Base-by-base conservation (phyloP, 176 grass and related monocot species). In the Miscanthus lutarioriparius region DNA sequence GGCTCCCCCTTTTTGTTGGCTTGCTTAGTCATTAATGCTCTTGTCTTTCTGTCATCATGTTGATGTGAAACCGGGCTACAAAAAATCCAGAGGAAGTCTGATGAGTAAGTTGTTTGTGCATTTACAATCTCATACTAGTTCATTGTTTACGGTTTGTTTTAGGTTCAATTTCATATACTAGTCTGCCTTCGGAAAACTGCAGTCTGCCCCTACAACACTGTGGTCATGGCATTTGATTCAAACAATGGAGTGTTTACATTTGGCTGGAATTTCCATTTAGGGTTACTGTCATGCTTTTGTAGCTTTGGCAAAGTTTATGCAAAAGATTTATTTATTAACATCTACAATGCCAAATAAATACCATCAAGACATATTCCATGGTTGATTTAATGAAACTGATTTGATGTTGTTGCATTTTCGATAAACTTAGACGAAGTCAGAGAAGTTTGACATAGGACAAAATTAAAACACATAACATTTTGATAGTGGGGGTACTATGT, bases 1-100 rank as follows among this genome's bases (percentile, higher is more conserved):
- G 32, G 13, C 54, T 85, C 30, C 61, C 33, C 30, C 13, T 79
- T 88, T 69, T 82, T 67, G 58, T 68, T 81, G 45, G 56, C 70
- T 76, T 84, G 22, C 11, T 79, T 59, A 74, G 36, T 77, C 53
- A 90, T 82, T 94, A 67, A 95, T 80, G 32, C 75, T 54, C 56
- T 64, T 90, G 53, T 85, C 75, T 86, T 89, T 80, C 53, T 92
- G 64, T 76, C 22, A 82, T 82, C 67, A 81, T 79, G 62, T 80
- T 61, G 43, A 84, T 68, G 85, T 72, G 76, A 69, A 88, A 89
- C 16, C 67, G 37, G 64, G 74, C 53, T 87, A 56, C 79, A 87
- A 82, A 89, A 76, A 78, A 61, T 91, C 58, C 91, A 98, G 96
- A 95, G 87, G 93, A 98, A 94, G 83, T 90, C 96, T 75, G 96